Evolutionary conservation across 345 rosid species (phyloP), one percentile per base, ranked within the genome.

Genomic region (Euclidium syriacum): DNA sequence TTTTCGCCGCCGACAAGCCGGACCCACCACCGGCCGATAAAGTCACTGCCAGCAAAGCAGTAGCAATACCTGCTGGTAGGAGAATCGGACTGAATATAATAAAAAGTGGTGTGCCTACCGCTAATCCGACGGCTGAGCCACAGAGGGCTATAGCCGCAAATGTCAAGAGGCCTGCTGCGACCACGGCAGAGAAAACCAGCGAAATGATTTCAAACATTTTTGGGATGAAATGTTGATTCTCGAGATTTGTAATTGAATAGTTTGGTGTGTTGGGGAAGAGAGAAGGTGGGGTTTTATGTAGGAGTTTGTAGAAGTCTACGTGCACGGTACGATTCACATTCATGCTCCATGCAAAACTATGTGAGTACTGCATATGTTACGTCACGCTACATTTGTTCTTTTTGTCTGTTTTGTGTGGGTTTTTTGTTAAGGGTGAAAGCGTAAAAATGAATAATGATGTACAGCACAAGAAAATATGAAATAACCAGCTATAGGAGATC

Each of bases 81-180:
- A 91, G 79, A 30, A 91, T 78, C 0, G 96, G 98, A 62, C 96
- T 88, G 85, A 81, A 85, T 14, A 88, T 68, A 48, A 91, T 71
- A 34, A 91, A 62, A 41, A 91, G 74, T 0, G 95, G 96, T 10
- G 90, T 84, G 68, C 79, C 85, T 2, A 88, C 52, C 62, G 78
- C 76, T 30, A 88, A 77, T 7, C 64, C 82, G 16, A 91, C 77
- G 52, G 78, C 85, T 1, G 96, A 82, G 34, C 81, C 88, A 7
- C 71, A 80, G 0, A 91, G 75, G 32, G 73, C 78, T 59, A 88
- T 48, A 11, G 88, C 85, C 2, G 96, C 77, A 51, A 85, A 81
- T 25, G 73, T 24, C 10, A 84, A 65, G 22, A 87, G 83, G 30
- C 83, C 82, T 2, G 86, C 79, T 8, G 94, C 86, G 0, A 76